Base-by-base conservation (phyloP, 768 basidiomycete genomes). In the Naganishia friedmannii region DNA sequence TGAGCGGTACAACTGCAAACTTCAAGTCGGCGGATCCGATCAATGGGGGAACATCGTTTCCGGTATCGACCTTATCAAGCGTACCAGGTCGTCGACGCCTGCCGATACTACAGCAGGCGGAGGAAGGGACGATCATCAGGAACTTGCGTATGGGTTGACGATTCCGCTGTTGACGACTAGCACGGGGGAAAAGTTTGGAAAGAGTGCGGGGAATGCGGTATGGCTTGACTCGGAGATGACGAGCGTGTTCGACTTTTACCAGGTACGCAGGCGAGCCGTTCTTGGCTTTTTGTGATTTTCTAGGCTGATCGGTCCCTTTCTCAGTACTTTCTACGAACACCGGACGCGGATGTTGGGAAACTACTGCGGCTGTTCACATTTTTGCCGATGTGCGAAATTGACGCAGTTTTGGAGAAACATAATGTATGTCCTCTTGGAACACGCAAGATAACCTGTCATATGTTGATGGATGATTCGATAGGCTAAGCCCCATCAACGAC, bases 21-120 rank as follows among this genome's bases (percentile, higher is more conserved):
- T 96, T 53, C 96, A 99, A 81, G 83, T 98, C 51, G 96, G 96
- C 58, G 96, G 96, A 12, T 94, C 93, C 0, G 96, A 99, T 80
- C 96, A 99, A 80, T 96, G 93, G 91, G 96, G 96, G 19, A 99
- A 99, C 78, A 97, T 99, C 73, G 82, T 95, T 34, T 90, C 92
- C 31, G 96, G 96, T 26, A 84, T 97, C 39, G 93, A 97, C 68
- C 86, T 99, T 68, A 94, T 98, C 76, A 86, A 87, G 67, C 87
- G 88, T 63, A 82, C 85, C 63, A 19, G 73, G 80, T 29, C 29
- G 8, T 23, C 56, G 21, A 23, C 28, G 17, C 9, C n/a, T 12
- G n/a, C 72, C 12, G 53, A 32, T 15, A 6, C 37, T 28, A 67
- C 46, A 17, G 68, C 32, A n/a, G 34, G 48, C 23, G 65, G 63